phyloP scores from a whole-genome alignment of 345 rosid species.

The Eucalyptus camaldulensis region DNA sequence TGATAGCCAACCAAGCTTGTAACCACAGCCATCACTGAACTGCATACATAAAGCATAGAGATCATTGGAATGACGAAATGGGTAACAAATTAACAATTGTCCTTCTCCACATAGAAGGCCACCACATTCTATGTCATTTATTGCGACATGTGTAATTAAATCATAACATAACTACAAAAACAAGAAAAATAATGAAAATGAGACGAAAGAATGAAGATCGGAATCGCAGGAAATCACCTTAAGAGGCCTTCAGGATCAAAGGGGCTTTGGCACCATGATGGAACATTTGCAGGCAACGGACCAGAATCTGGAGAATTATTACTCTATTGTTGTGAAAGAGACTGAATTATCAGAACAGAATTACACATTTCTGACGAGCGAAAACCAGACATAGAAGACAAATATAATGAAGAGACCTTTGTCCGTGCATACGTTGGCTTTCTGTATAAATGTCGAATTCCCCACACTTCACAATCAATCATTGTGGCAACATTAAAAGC shows the following conservation, averaged over 20 bases:
- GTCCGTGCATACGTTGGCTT: neutral
- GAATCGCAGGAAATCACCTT: conserved; percentile 34
- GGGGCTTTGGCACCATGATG: conserved; percentile 85
- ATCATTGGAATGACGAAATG: neutral
- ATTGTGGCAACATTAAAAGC: conserved; percentile 71
- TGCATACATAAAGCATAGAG: neutral
- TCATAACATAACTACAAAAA: neutral
- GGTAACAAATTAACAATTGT: neutral
- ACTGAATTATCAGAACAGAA: neutral
- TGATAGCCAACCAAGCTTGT: conserved; percentile 71
- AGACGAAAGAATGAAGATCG: neutral
- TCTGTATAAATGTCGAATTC: conserved; percentile 50
- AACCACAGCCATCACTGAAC: conserved; percentile 66
- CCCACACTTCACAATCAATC: conserved; percentile 54
- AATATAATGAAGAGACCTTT: neutral
- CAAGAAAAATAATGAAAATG: neutral
- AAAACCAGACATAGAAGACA: neutral
- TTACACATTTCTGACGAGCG: neutral
- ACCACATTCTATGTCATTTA: neutral
- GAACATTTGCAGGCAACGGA: conserved; percentile 57
- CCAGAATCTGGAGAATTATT: conserved; percentile 53
- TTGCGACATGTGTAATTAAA: accelerated
- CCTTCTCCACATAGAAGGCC: neutral
- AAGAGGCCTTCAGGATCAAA: conserved; percentile 82
- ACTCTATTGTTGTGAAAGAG: conserved; percentile 18